Base-by-base conservation (phyloP, 2,329 filamentous ascomycete genomes). In the Ramularia endophylla region DNA sequence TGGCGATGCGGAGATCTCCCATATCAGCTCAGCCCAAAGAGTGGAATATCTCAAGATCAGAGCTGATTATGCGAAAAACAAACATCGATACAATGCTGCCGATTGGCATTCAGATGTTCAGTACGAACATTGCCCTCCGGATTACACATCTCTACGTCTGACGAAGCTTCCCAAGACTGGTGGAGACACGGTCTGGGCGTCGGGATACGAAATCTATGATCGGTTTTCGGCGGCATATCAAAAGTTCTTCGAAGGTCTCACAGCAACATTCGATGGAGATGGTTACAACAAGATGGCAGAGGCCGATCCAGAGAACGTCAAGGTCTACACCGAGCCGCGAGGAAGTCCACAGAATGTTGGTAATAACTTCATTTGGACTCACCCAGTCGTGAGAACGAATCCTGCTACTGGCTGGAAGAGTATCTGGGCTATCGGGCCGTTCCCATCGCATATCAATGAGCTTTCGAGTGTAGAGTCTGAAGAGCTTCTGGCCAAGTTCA, bases 151-250 rank as follows among this genome's bases (percentile, higher is more conserved):
- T 1, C 65, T 84, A 13, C 70, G 77, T 17, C 60, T 82, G 2
- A 72, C 71, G 2, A 62, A 74, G 35, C 62, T 83, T 0, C 79
- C 78, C 1, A 65, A 65, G 28, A 77, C 72, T 0, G 78, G 77
- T 33, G 53, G 56, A 27, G 55, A 81, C 57, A 83, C 81, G 0
- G 70, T 84, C 5, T 85, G 80, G 79, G 80, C 80, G 0, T 80
- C 77, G 1, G 78, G 77, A 0, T 83, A 83, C 54, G 79, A 84
- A 51, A 61, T 82, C 15, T 84, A 81, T 53, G 80, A 85, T 53
- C 72, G 77, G 20, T 68, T 84, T 46, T 79, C 74, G 3, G 63
- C 66, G 2, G 65, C 73, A 0, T 75, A 76, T 36, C 76, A 74
- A 40, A 64, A 64, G 19, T 83, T 83, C 59, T 66, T 83, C 31